Conservation (phyloP, 495 filamentous ascomycete species). For the Podospora anserina region DNA sequence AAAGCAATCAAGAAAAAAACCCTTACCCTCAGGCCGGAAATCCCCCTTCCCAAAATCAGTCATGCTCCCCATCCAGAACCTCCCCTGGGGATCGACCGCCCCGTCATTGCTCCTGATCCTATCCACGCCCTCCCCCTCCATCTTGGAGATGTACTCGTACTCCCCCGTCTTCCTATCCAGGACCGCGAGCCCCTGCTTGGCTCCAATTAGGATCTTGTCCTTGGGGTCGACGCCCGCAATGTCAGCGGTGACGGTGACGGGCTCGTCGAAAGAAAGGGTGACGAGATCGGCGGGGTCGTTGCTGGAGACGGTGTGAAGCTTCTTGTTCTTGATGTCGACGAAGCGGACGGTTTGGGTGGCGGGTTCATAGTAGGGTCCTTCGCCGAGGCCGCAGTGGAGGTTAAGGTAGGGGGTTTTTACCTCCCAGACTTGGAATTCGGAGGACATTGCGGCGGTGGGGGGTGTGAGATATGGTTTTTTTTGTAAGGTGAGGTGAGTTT, state of each 20-base stretch:
- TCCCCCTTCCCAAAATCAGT: slow-evolving; percentile 62
- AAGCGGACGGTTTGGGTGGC: slow-evolving; percentile 72
- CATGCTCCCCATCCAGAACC: slow-evolving; percentile 90
- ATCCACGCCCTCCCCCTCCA: slow-evolving; percentile 44
- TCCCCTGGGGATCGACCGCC: slow-evolving; percentile 71
- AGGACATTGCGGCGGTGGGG: not conserved
- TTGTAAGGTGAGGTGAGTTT: not conserved
- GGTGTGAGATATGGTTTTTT: not conserved
- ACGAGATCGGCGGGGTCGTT: slow-evolving; percentile 58
- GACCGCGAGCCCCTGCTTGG: slow-evolving; percentile 76
- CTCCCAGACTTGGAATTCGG: slow-evolving; percentile 41
- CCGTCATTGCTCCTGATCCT: slow-evolving; percentile 74
- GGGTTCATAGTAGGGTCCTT: slow-evolving; percentile 77
- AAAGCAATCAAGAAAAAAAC: slow-evolving; percentile 7
- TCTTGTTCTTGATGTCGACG: slow-evolving; percentile 81
- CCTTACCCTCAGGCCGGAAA: slow-evolving; percentile 53
- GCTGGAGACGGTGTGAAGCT: slow-evolving; percentile 72
- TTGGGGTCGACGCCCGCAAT: slow-evolving; percentile 64
- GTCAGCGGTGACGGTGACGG: slow-evolving; percentile 77
- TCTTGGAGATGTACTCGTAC: slow-evolving; percentile 45
- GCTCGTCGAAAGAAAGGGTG: slow-evolving; percentile 63
- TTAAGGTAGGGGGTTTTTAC: slow-evolving; percentile 68
- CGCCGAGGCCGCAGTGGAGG: slow-evolving; percentile 69
- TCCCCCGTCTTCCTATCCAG: slow-evolving; percentile 65
- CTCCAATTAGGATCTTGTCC: slow-evolving; percentile 68